Base-by-base conservation (phyloP, 2,329 filamentous ascomycete species). In the Pseudogymnoascus destructans region DNA sequence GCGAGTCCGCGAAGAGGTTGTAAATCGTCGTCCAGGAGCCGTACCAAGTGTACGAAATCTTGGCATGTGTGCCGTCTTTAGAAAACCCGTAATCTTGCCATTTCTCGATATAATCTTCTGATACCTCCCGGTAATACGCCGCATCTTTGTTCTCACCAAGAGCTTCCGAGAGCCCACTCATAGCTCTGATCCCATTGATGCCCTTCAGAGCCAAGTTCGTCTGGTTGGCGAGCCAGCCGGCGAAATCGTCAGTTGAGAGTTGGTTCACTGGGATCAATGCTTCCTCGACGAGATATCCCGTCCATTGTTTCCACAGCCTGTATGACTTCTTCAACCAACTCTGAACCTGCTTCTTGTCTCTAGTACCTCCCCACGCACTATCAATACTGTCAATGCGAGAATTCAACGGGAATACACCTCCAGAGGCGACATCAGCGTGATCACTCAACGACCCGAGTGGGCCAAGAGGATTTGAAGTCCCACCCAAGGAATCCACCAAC, bases 121-220 rank as follows among this genome's bases (percentile, higher is more conserved):
- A 77, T 65, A 82, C 79, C 57, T 80, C 78, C 64, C 75, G 75
- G 68, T 81, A 87, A 62, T 81, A 73, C 33, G 77, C 72, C 32
- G 76, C 79, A 63, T 87, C 84, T 5, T 73, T 71, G 0, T 71
- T 67, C 17, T 82, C 73, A 42, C 77, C 82, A 40, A 80, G 73
- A 5, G 85, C 69, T 33, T 76, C 74, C 1, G 85, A 76, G 11
- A 87, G 72, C 64, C 84, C 79, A 63, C 81, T 81, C 83, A 90
- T 90, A 21, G 87, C 87, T 67, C 84, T 82, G 69, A 92, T 86
- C 19, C 86, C 87, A 55, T 91, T 77, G 61, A 90, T 89, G 17
- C 86, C 87, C 67, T 91, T 91, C 56, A 91, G 73, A 0, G 87
- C 87, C 17, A 86, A 73, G 61, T 87, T 88, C 2, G 83, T 86